These are phyloP conservation scores for Neurospora sp. DNA, from an alignment of 495 filamentous ascomycete genomes.

Conservation along the genomic window DNA sequence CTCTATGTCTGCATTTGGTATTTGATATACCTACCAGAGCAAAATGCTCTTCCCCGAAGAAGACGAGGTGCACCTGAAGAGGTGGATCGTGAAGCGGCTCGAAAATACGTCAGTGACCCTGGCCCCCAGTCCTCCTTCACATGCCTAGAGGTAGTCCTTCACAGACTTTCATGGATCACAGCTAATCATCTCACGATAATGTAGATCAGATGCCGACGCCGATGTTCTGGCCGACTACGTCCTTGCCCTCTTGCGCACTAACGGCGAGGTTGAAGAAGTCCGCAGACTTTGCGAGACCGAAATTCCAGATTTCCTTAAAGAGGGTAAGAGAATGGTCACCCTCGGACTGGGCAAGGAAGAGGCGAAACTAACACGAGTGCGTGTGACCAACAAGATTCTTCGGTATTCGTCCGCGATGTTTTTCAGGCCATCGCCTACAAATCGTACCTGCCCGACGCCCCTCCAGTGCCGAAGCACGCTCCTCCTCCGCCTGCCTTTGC, in stretches of 20 bases:
- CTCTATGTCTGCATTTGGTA: not conserved
- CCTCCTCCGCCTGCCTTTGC: slow-evolving; percentile 10
- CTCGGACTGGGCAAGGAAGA: not conserved
- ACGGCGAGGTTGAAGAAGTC: slow-evolving; percentile 65
- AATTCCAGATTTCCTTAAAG: slow-evolving; percentile 79
- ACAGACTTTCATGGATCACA: not conserved
- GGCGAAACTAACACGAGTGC: not conserved
- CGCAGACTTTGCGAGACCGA: slow-evolving; percentile 65
- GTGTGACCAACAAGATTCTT: slow-evolving; percentile 45
- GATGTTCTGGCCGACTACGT: slow-evolving; percentile 96
- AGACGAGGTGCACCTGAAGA: slow-evolving; percentile 64
- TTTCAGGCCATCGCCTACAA: slow-evolving; percentile 62
- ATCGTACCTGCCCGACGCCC: slow-evolving; percentile 48
- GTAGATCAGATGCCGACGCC: slow-evolving; percentile 84
- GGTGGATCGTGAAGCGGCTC: slow-evolving; percentile 81
- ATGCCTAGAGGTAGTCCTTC: not conserved
- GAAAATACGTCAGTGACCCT: slow-evolving; percentile 67
- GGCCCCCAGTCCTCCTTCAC: not conserved
- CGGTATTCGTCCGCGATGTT: slow-evolving; percentile 73
- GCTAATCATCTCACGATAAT: slow-evolving; percentile 4
- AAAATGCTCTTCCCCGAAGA: slow-evolving; percentile 72
- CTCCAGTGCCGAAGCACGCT: slow-evolving; percentile 25
- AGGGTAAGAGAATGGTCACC: slow-evolving; percentile 44
- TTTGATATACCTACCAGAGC: not conserved
- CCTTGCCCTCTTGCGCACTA: slow-evolving; percentile 74